Evolutionary conservation across 768 basidiomycete genomes (phyloP).

Genomic region (Xerocomellus amylosporus): DNA sequence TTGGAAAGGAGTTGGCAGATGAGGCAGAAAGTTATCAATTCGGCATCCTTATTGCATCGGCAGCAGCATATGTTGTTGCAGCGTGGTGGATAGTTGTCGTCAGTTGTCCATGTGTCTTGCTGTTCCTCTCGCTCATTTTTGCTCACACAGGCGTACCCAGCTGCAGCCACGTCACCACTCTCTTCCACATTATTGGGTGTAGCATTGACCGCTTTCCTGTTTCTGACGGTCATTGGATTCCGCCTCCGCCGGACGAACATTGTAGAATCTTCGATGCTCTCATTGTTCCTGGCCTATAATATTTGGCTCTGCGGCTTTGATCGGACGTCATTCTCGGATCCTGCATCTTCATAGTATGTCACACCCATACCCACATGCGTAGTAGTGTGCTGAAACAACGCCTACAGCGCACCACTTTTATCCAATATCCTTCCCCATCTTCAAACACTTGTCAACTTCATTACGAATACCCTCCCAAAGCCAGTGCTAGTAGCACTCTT

Average conservation of each 20-base stretch:
- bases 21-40: slow-evolving; percentile 78
- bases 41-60: slow-evolving; percentile 68
- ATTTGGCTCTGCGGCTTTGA: slow-evolving; percentile 88
- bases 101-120: slow-evolving; percentile 31
- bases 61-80: slow-evolving; percentile 74
- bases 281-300: slow-evolving; percentile 86
- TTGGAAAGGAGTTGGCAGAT: slow-evolving; percentile 68
- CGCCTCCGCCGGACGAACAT: slow-evolving; percentile 85
- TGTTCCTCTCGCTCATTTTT: slow-evolving; percentile 10
- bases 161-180: slow-evolving; percentile 78
- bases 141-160: slow-evolving; percentile 64
- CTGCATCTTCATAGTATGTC: slow-evolving; percentile 74
- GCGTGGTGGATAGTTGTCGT: slow-evolving; percentile 87
- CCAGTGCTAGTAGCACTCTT: slow-evolving; percentile 76
- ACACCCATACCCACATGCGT: background rate
- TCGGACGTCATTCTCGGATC: slow-evolving; percentile 66
- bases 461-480: slow-evolving; percentile 82
- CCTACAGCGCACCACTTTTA: slow-evolving; percentile 63
- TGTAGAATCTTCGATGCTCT: slow-evolving; percentile 85
- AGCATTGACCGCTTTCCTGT: slow-evolving; percentile 83
- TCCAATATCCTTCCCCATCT: slow-evolving; percentile 81
- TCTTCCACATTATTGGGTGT: slow-evolving; percentile 88
- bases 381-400: slow-evolving; percentile 8
- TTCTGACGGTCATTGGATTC: slow-evolving; percentile 91
- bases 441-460: slow-evolving; percentile 74